Conservation (phyloP, 306 rosid genomes). For the Phaseolus lunatus region DNA sequence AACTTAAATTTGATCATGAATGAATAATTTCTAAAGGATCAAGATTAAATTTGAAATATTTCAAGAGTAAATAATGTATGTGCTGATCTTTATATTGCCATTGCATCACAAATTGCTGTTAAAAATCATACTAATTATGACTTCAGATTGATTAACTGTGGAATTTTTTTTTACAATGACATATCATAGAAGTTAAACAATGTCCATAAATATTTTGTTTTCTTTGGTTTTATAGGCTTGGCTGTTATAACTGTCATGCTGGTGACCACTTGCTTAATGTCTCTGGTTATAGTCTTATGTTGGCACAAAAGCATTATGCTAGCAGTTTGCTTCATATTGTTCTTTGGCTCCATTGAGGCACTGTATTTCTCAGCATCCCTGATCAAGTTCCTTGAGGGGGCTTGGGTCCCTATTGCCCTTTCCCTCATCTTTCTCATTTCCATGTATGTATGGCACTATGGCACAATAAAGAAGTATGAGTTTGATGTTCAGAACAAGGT, state of each 20-base stretch:
- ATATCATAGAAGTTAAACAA: background rate
- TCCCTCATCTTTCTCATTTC: slow-evolving; percentile 80
- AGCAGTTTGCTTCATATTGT: slow-evolving; percentile 77
- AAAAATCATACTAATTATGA: background rate
- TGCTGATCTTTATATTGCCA: background rate
- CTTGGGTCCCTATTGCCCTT: slow-evolving; percentile 97
- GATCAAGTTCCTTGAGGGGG: slow-evolving; percentile 95
- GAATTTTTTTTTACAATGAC: background rate
- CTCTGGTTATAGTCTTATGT: slow-evolving; percentile 91
- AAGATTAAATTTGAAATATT: background rate
- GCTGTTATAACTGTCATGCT: slow-evolving; percentile 98
- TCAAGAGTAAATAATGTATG: background rate
- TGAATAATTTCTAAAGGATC: background rate
- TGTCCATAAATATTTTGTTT: slow-evolving; percentile 31
- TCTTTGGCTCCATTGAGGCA: slow-evolving; percentile 95
- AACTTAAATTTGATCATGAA: background rate
- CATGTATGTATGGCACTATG: slow-evolving; percentile 98
- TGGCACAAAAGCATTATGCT: slow-evolving; percentile 73
- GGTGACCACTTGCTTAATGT: slow-evolving; percentile 95
- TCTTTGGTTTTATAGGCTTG: slow-evolving; percentile 65
- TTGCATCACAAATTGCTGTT: background rate
- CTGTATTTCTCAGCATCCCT: slow-evolving; percentile 98
- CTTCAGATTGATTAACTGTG: background rate
- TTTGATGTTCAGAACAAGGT: slow-evolving; percentile 95
- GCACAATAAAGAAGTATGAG: slow-evolving; percentile 90